Percentiles rank a stretch among this genome's conserved stretches.
phyloP scores from a whole-genome alignment of 2,329 filamentous ascomycete species.

The Hypoxylon sp. region DNA sequence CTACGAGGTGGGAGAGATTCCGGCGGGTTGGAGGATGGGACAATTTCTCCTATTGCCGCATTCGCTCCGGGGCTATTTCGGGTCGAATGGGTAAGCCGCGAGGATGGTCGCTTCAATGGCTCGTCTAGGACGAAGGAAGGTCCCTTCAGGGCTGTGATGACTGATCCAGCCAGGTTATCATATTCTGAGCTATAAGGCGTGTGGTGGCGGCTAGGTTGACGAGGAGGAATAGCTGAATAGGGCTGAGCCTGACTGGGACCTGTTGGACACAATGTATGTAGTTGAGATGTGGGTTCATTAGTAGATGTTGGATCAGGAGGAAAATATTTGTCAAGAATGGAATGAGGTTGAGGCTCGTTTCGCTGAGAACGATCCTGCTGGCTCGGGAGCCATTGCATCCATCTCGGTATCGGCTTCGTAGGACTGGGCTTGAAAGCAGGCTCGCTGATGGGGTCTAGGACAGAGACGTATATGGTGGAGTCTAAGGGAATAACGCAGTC shows the following conservation, averaged over 20 bases:
- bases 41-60: slow-evolving; percentile 4
- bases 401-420: slow-evolving; percentile 66
- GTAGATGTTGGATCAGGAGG: slow-evolving; percentile 11
- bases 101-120: slow-evolving; percentile 59
- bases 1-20: slow-evolving; percentile 19
- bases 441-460: slow-evolving; percentile 64
- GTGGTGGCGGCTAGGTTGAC: neutral
- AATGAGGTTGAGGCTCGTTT: slow-evolving; percentile 41
- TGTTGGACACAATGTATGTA: slow-evolving; percentile 40
- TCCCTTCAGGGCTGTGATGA: slow-evolving; percentile 41
- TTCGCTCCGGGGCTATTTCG: slow-evolving; percentile 15
- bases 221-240: slow-evolving; percentile 4
- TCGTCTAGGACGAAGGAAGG: slow-evolving; percentile 57
- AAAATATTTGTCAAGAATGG: slow-evolving; percentile 51
- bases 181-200: neutral
- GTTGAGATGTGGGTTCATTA: slow-evolving; percentile 1
- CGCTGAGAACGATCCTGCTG: slow-evolving; percentile 26
- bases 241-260: slow-evolving; percentile 6
- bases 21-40: neutral
- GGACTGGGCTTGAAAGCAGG: slow-evolving; percentile 64
- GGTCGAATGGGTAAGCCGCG: slow-evolving; percentile 47
- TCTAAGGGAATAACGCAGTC: slow-evolving; percentile 49
- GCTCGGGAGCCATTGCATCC: slow-evolving; percentile 58
- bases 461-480: slow-evolving; percentile 65
- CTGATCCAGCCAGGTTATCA: slow-evolving; percentile 13